Base-by-base conservation (phyloP, 495 filamentous ascomycete genomes). In the Aspergillus cristatus region DNA sequence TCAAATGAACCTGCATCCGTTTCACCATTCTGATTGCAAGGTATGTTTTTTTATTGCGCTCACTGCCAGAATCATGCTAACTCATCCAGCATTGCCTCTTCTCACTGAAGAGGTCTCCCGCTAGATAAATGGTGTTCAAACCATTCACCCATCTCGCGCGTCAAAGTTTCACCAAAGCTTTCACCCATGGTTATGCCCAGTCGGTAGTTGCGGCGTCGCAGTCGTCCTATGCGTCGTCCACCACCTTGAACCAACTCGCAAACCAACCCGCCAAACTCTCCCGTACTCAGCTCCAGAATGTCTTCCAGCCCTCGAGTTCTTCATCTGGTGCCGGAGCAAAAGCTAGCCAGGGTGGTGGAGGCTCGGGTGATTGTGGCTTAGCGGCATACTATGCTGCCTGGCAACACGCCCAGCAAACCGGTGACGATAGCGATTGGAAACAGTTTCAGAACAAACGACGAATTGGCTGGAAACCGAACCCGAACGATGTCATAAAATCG, bases 171-270 rank as follows among this genome's bases (percentile, higher is more conserved):
- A 76, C 84, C 48, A 97, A 97, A 74, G 83, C 86, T 60, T 81
- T 97, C 61, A 89, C 86, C 57, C 86, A 94, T 75, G 90, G 89
- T 65, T 96, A 94, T 73, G 86, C 87, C 60, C 90, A 96, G 60
- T 93, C 90, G 47, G 80, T 98, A 66, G 90, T 97, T 62, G 91
- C 91, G 46, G 89, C 86, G 39, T 86, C 87, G 34, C 89, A 96
- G 53, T 80, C 81, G n/a, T 75, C 84, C 60, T 84, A 87, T 70
- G 77, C 87, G 56, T 87, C 86, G 32, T 81, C 76, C 30, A 71
- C 73, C 36, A 70, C 77, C 35, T 58, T 81, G 41, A 70, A 71
- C 45, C 56, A 59, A 13, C 60, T 80, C 48, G 60, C 64, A 34
- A 63, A 61, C 35, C 72, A 75, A 53, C 57, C 62, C 33, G 55